Percentiles rank a stretch among this genome's conserved stretches.
Evolutionary conservation across 257 asterid genomes (phyloP).

Genomic region (Verbascum thapsus): DNA sequence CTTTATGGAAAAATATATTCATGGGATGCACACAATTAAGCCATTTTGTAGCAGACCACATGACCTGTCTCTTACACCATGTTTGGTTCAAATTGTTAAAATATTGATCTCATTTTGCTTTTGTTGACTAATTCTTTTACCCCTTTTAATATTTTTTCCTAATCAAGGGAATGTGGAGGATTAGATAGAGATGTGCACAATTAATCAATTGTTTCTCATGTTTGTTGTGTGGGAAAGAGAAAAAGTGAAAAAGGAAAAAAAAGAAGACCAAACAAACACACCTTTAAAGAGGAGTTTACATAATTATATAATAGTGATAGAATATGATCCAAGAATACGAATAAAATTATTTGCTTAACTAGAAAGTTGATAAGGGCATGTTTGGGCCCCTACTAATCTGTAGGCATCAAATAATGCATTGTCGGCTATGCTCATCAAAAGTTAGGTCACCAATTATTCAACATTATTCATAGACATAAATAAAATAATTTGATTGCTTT

Average conservation of each 20-base stretch:
- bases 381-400: conserved; percentile 42
- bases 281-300: conserved; percentile 25
- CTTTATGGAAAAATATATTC: conserved; percentile 20
- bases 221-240: conserved; percentile 40
- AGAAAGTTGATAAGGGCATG: conserved; percentile 47
- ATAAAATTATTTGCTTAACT: conserved; percentile 57
- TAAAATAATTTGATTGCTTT: too few species aligned
- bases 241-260: conserved; percentile 13
- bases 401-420: conserved; percentile 50
- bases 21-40: conserved; percentile 28
- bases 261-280: conserved; percentile 46
- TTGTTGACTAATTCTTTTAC: not conserved
- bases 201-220: conserved; percentile 21
- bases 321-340: conserved; percentile 50
- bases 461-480: too few species aligned
- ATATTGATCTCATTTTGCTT: conserved; percentile 27
- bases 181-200: conserved; percentile 38
- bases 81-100: conserved; percentile 19
- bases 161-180: conserved; percentile 30
- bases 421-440: conserved; percentile 52
- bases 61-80: conserved; percentile 26
- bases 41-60: conserved; percentile 32
- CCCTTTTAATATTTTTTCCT: not conserved
- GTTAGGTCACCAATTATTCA: conserved; percentile 44
- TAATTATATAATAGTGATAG: conserved; percentile 43